Conservation (phyloP, 2,329 filamentous ascomycete species). For the Diaporthe vexans region DNA sequence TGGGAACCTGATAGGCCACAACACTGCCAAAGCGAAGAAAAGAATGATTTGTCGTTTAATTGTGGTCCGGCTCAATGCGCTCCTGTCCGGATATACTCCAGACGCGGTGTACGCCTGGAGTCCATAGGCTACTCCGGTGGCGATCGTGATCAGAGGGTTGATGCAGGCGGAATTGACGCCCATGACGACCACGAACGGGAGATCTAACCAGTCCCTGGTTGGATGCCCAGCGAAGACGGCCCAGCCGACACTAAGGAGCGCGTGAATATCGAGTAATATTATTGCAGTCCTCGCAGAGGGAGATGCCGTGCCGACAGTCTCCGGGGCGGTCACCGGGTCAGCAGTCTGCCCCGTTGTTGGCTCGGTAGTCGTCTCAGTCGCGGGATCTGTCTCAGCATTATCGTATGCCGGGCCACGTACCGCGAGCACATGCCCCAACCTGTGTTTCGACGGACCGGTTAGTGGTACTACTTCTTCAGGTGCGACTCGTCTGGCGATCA, state of each 20-base stretch:
- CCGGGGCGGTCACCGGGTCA: neutral
- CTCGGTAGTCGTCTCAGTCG: neutral
- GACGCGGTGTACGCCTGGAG: neutral
- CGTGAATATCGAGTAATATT: neutral
- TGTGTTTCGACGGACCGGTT: neutral
- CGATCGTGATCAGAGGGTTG: slow-evolving; percentile 4
- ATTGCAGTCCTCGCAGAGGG: neutral
- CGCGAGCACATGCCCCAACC: neutral
- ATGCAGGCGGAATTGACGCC: neutral
- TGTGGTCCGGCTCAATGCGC: neutral
- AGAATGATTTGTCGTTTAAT: neutral
- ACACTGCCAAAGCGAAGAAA: neutral
- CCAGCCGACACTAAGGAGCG: neutral
- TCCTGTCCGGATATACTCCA: neutral
- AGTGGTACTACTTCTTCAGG: neutral
- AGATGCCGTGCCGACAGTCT: neutral
- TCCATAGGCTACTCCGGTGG: neutral
- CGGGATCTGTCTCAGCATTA: neutral
- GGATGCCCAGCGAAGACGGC: neutral
- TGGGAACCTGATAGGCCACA: slow-evolving; percentile 2
- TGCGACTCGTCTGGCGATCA: too few relatives aligned
- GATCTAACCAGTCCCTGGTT: neutral
- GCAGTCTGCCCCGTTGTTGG: too few relatives aligned
- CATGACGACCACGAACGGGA: neutral
- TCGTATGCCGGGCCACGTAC: neutral